Evolutionary conservation across 2,329 filamentous ascomycete species (phyloP), one percentile per base, ranked within the genome.

Genomic region (Fusarium robinianum): DNA sequence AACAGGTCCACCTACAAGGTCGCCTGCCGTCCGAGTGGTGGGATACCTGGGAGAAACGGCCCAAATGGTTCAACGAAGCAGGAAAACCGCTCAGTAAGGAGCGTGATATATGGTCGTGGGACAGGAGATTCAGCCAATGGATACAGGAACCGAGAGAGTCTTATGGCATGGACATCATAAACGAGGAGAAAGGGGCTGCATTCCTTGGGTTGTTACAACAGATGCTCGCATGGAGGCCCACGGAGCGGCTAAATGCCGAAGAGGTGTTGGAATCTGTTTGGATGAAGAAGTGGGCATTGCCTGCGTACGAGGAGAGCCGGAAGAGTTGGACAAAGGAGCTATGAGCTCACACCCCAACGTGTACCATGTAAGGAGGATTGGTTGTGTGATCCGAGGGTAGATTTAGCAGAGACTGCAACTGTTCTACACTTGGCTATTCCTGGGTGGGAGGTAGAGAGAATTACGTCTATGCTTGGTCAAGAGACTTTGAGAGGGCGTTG

Each of bases 1-100:
- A 60, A 19, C 51, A 61, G 19, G 50, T 60, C 5, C 25, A 60
- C 9, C 9, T 51, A 5, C 51, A 54, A 5, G 56, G 58, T 6
- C 16, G 21, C 8, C 15, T 51, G 14, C 59, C 56, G 3, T 14
- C 38, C 5, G 46, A 52, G n/a, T 63, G 59, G 57, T 60, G 52
- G 57, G 30, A 34, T 1, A 53, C 39, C 15, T 62, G 53, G 55
- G 41, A 57, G 8, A 29, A 46, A 22, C 41, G 58, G 5, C 15
- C 31, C 2, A 43, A 54, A n/a, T 57, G 45, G 37, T 62, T 56
- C 27, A 50, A 56, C 22, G 41, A 53, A n/a, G 39, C 18, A 2
- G 51, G 57, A 3, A 33, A 23, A 1, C 41, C 58, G 3, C 38
- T 22, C 7, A 40, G 43, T 7, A 50, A 46, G 2, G 34, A 39